Conservation (phyloP, 768 basidiomycete genomes). For the Mycena olivaceomarginata region DNA sequence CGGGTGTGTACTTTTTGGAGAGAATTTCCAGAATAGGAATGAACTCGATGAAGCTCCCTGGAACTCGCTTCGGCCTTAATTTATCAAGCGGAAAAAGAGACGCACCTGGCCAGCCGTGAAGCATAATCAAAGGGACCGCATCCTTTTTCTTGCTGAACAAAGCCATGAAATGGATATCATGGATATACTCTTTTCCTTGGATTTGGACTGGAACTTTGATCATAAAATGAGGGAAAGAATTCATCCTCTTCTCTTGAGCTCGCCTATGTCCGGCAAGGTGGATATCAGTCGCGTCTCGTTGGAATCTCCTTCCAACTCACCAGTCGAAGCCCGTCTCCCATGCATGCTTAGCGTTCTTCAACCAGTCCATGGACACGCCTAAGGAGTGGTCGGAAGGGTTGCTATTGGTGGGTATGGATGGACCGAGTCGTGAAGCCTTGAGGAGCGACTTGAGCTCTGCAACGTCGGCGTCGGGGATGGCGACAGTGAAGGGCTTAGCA, state of each 20-base stretch:
- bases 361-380: conserved; percentile 30
- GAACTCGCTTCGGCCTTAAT: conserved; percentile 22
- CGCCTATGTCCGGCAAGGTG: conserved; percentile 24
- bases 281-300: conserved; percentile 31
- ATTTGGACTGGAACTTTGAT: conserved; percentile 27
- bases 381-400: conserved; percentile 32
- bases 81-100: conserved; percentile 22
- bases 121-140: conserved; percentile 27
- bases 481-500: conserved; percentile 27
- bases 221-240: conserved; percentile 32
- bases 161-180: conserved; percentile 30
- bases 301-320: conserved; percentile 25
- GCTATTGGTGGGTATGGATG: conserved; percentile 24
- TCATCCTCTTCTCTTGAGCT: conserved; percentile 32
- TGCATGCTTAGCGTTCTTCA: conserved; percentile 31
- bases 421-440: conserved; percentile 33
- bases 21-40: conserved; percentile 31
- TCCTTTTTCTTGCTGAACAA: conserved; percentile 34
- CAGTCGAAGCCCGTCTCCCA: conserved; percentile 33
- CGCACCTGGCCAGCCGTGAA: conserved; percentile 32
- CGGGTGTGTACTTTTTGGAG: conserved; percentile 32
- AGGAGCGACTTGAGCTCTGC: conserved; percentile 27
- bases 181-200: conserved; percentile 33
- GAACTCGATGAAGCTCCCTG: conserved; percentile 34
- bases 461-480: conserved; percentile 27